A percentile compares a stretch with the other conserved stretches of the same genome.
Conservation (phyloP, 2,329 filamentous ascomycete genomes). For the Fonsecaea nubica region DNA sequence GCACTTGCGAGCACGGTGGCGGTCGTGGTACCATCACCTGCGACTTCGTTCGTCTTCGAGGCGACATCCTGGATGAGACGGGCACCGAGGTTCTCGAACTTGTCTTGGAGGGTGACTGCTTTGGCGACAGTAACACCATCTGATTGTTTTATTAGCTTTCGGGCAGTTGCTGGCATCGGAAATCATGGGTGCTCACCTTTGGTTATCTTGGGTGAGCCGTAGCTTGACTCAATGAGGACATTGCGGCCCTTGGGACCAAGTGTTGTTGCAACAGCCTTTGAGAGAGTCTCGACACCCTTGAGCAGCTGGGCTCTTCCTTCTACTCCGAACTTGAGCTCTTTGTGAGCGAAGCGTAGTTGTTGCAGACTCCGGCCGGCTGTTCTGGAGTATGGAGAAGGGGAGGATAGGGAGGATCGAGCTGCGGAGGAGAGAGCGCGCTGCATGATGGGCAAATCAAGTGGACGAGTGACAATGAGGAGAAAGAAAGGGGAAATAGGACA, state of each 20-base stretch:
- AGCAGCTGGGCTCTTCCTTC: conserved; percentile 89
- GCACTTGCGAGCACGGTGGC: conserved; percentile 95
- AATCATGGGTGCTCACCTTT: conserved; percentile 72
- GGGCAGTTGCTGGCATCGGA: neutral
- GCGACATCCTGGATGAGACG: conserved; percentile 96
- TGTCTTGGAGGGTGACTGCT: conserved; percentile 93
- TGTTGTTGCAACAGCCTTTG: conserved; percentile 93
- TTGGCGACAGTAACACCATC: conserved; percentile 89
- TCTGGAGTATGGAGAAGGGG: conserved; percentile 63
- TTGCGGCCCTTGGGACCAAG: conserved; percentile 98
- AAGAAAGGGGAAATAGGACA: conserved; percentile 42
- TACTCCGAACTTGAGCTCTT: conserved; percentile 99
- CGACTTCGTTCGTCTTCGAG: conserved; percentile 98
- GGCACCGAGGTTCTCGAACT: conserved; percentile 99
- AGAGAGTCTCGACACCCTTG: conserved; percentile 93
- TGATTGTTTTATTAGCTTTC: conserved; percentile 47
- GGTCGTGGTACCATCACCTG: conserved; percentile 97
- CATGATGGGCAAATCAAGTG: conserved; percentile 67
- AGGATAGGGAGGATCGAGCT: conserved; percentile 79
- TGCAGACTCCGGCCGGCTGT: conserved; percentile 72
- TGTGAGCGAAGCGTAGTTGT: conserved; percentile 83
- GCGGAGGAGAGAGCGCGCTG: conserved; percentile 90
- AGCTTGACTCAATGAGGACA: conserved; percentile 97
- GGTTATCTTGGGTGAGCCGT: conserved; percentile 98
- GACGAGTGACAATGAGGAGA: conserved; percentile 42